A percentile compares a stretch with the other conserved stretches of the same genome.
These are phyloP conservation scores for Avicennia marina DNA, from an alignment of 257 asterid genomes.

Conservation along the genomic window DNA sequence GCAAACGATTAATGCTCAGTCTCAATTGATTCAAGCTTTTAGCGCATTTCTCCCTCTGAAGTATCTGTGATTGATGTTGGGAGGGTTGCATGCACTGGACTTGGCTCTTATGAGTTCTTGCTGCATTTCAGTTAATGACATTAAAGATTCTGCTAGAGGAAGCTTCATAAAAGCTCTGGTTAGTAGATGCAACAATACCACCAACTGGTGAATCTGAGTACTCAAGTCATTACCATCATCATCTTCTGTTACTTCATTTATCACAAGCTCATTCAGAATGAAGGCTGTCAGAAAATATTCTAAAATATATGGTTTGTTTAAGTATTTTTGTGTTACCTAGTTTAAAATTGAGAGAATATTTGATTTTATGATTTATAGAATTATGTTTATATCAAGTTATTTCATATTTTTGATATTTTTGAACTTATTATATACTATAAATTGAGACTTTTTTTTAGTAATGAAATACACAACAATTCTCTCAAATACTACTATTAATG, in stretches of 20 bases:
- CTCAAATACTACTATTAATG: too few relatives aligned
- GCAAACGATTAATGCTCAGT: conserved; percentile 76
- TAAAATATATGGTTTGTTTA: too few relatives aligned
- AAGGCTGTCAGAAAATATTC: too few relatives aligned
- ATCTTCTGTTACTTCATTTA: conserved; percentile 85
- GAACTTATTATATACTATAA: too few relatives aligned
- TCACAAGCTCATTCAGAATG: conserved; percentile 74
- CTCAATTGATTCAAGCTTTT: conserved; percentile 84
- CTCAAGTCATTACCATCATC: conserved; percentile 77
- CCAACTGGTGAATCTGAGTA: conserved; percentile 82
- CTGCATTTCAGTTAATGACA: conserved; percentile 35
- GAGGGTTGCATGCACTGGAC: conserved; percentile 48
- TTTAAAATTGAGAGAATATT: too few relatives aligned
- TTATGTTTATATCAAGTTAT: too few relatives aligned
- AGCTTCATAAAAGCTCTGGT: background rate
- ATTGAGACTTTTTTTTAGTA: too few relatives aligned
- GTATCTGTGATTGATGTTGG: conserved; percentile 39
- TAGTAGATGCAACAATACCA: conserved; percentile 41
- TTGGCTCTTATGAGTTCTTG: conserved; percentile 91
- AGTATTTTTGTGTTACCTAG: too few relatives aligned
- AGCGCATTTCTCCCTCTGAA: conserved; percentile 59
- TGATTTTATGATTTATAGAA: too few relatives aligned
- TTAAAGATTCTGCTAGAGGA: conserved; percentile 4
- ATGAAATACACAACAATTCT: too few relatives aligned
- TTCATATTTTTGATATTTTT: too few relatives aligned